phyloP scores from a whole-genome alignment of 2,329 filamentous ascomycete genomes.

The Dactylellina sp. region DNA sequence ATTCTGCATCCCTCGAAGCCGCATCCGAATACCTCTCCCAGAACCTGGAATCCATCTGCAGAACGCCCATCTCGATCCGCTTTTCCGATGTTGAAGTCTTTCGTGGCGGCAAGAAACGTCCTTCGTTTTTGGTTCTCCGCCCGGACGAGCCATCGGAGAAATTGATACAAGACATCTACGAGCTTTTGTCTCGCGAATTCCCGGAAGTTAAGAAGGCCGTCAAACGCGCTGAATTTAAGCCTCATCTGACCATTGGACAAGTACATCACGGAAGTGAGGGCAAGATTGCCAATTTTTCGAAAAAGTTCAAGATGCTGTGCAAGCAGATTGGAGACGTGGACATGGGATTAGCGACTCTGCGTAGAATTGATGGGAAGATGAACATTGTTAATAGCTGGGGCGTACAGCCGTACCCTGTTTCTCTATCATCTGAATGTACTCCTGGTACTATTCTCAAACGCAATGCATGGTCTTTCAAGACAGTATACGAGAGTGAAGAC shows the following conservation, averaged over 20 bases:
- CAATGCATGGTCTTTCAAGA: conserved; percentile 24
- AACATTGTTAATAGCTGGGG: conserved; percentile 62
- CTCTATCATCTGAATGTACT: conserved; percentile 32
- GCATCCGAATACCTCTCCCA: conserved; percentile 65
- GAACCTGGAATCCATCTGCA: conserved; percentile 60
- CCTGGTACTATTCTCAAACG: conserved; percentile 30
- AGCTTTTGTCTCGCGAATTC: conserved; percentile 47
- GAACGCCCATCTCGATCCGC: conserved; percentile 36
- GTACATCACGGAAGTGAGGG: conserved; percentile 65
- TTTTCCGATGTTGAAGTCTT: conserved; percentile 42
- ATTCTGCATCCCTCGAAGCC: conserved; percentile 65
- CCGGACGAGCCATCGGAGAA: conserved; percentile 55
- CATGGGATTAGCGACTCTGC: conserved; percentile 52
- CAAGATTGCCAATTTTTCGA: conserved; percentile 17
- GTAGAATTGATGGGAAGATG: conserved; percentile 67
- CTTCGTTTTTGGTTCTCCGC: conserved; percentile 44
- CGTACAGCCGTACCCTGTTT: conserved; percentile 25
- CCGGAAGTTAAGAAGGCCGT: conserved; percentile 32
- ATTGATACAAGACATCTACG: conserved; percentile 45
- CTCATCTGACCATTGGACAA: conserved; percentile 74
- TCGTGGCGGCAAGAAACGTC: conserved; percentile 38
- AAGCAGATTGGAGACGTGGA: conserved; percentile 53
- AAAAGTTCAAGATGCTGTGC: conserved; percentile 50
- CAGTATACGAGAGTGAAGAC: conserved; percentile 55
- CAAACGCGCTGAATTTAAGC: conserved; percentile 62